Evolutionary conservation across 345 rosid genomes (phyloP), one percentile per base, ranked within the genome.

Genomic region (Iberis pinnata): DNA sequence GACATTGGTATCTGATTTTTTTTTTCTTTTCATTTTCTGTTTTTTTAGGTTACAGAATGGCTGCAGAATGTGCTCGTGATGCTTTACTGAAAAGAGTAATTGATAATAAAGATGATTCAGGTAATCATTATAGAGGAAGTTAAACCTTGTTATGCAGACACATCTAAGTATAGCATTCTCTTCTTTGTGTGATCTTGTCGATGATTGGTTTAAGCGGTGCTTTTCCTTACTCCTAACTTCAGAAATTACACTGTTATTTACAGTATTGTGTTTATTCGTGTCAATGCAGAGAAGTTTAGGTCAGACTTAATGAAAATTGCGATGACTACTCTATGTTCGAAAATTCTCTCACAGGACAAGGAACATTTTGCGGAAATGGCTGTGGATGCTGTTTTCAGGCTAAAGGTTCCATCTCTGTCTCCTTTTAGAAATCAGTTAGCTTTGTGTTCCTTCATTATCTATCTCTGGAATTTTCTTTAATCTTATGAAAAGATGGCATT

Each of bases 361-460:
- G 95, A 79, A 58, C 86, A 87, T 56, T 90, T 90, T 67, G 95
- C 77, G n/a, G 79, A 79, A 74, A 72, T 90, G 56, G 96, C 95
- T 9, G 95, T 90, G 12, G 98, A 90, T 65, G 98, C 96, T 72
- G 95, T 90, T 53, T 67, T 82, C 83, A 82, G 98, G 70, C 73
- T 90, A 10, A 82, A 84, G 92, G 95, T 90, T 43, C 35, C 43
- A 47, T 33, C 19, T 32, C 58, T 33, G 25, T 4, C 47, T 16
- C 27, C 12, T 58, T 33, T 36, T 18, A 4, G 26, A 43, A 51
- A 2, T 65, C 37, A 32, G 0, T 19, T 15, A 14, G 19, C 35
- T 25, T 17, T 42, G 26, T 49, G 3, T 19, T 65, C 16, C 5
- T 26, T 36, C 19, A 14, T 39, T 16, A 12, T 32, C 12, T 32